These are phyloP conservation scores for Paraphaeosphaeria sporulosa DNA, from an alignment of 2,329 filamentous ascomycete species.

Conservation along the genomic window DNA sequence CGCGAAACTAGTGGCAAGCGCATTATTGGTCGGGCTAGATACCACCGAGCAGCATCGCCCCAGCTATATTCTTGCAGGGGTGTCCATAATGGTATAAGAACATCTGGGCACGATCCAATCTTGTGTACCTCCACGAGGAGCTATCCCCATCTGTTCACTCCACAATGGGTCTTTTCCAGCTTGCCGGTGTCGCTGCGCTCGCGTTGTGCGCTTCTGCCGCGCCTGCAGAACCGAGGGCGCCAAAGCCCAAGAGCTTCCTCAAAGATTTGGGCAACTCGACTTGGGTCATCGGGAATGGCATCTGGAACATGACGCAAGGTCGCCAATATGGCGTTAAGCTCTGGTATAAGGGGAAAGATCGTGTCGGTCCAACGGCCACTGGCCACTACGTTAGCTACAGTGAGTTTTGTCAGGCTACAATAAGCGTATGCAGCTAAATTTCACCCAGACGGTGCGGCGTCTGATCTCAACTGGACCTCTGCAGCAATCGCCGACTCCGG, in stretches of 20 bases:
- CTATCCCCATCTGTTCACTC: not conserved
- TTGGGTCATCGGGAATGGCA: conserved; percentile 50
- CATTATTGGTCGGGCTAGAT: conserved; percentile 12
- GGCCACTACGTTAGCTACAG: conserved; percentile 58
- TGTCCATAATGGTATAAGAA: conserved; percentile 12
- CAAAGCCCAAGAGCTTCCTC: conserved; percentile 43
- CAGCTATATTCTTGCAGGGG: conserved; percentile 1
- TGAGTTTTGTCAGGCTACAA: conserved; percentile 28
- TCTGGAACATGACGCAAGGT: conserved; percentile 54
- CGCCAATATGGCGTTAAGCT: conserved; percentile 51
- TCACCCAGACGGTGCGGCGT: conserved; percentile 54
- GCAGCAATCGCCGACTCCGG: conserved; percentile 54
- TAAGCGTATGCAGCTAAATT: conserved; percentile 10
- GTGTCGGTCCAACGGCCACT: conserved; percentile 48
- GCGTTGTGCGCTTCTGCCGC: conserved; percentile 20
- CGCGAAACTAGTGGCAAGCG: conserved; percentile 5
- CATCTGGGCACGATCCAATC: not conserved
- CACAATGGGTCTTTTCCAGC: conserved; percentile 26
- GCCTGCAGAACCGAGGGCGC: conserved; percentile 29
- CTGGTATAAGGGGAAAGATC: conserved; percentile 52
- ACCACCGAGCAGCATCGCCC: conserved; percentile 9
- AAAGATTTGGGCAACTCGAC: conserved; percentile 43
- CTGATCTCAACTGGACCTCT: conserved; percentile 58
- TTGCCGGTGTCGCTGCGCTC: conserved; percentile 27
- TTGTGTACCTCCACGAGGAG: too few species aligned